A percentile compares a stretch with the other conserved stretches of the same genome.
These are phyloP conservation scores for Amanita muscaria DNA, from an alignment of 768 basidiomycete species.

Conservation along the genomic window DNA sequence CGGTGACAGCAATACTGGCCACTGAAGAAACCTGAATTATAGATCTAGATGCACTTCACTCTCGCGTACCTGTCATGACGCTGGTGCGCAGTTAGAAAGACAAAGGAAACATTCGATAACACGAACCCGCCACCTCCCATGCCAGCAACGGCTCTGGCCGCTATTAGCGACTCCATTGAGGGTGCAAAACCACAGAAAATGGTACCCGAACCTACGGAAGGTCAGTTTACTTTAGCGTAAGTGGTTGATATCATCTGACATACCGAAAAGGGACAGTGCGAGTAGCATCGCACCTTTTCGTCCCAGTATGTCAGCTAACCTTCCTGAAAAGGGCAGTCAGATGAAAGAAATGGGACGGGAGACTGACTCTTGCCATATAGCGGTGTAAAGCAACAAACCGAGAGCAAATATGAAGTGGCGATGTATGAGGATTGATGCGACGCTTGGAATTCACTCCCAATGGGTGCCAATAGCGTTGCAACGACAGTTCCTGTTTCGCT, in stretches of 20 bases:
- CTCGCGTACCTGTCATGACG: conserved; percentile 79
- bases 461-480: conserved; percentile 76
- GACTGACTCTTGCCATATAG: conserved; percentile 53
- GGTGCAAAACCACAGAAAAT: conserved; percentile 80
- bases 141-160: conserved; percentile 77
- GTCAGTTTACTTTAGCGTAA: conserved; percentile 10
- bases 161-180: conserved; percentile 76
- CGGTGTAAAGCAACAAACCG: conserved; percentile 87
- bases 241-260: conserved; percentile 11
- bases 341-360: background rate
- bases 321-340: conserved; percentile 37
- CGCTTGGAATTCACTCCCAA: conserved; percentile 78
- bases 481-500: conserved; percentile 63
- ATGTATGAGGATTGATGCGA: conserved; percentile 79
- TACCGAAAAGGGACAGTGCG: conserved; percentile 78
- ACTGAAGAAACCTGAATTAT: conserved; percentile 38
- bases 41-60: conserved; percentile 3
- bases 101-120: conserved; percentile 14
- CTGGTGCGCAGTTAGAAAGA: conserved; percentile 31
- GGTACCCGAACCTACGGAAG: conserved; percentile 62
- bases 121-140: conserved; percentile 89
- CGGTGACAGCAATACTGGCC: conserved; percentile 75
- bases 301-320: conserved; percentile 77
- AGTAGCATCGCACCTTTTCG: conserved; percentile 83
- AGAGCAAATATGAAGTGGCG: conserved; percentile 80